Base-by-base conservation (phyloP, 2,329 filamentous ascomycete genomes). In the Cytospora piceicola region DNA sequence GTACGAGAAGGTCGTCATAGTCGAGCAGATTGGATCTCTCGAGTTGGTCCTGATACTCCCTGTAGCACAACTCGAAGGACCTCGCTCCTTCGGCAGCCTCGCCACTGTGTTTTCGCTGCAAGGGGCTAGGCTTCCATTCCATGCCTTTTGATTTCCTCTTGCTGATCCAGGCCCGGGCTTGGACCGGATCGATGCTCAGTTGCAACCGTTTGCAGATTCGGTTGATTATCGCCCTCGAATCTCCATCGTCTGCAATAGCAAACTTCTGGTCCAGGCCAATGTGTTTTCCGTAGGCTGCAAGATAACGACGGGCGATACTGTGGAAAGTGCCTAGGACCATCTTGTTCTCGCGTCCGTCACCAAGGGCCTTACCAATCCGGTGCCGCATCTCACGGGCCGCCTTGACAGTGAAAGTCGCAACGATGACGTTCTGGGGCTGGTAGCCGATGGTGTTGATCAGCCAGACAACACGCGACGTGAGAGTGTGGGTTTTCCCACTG, bases 401-500 rank as follows among this genome's bases (percentile, higher is more conserved):
- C 77, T 98, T 98, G 76, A 97, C 93, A 2, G 95, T 99, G 75
- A 99, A 99, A 0, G 94, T 98, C 68, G 94, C 95, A 67, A 97
- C 94, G 67, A 99, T 89, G 72, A 98, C 88, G 79, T 97, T 93
- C 79, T 91, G 88, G 73, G 94, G 94, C 64, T 87, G 85, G 71
- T 92, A 86, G 52, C 89, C 87, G 71, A 87, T 80, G 72, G 90
- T 83, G 59, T 89, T 86, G 62, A 97, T 85, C 34, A 97, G 87
- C 83, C 94, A 96, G 71, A 94, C 94, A 65, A 97, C 93, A 68
- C 95, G 90, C 54, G 94, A 92, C 0, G 94, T 97, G 62, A 99
- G 83, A 0, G 95, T 98, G 77, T 97, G 96, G 17, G 94, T 99
- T 78, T 99, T 98, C 24, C 95, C 94, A 68, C 87, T 90, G 22